Conservation (phyloP, 2,329 filamentous ascomycete genomes). For the Alternaria postmessia region DNA sequence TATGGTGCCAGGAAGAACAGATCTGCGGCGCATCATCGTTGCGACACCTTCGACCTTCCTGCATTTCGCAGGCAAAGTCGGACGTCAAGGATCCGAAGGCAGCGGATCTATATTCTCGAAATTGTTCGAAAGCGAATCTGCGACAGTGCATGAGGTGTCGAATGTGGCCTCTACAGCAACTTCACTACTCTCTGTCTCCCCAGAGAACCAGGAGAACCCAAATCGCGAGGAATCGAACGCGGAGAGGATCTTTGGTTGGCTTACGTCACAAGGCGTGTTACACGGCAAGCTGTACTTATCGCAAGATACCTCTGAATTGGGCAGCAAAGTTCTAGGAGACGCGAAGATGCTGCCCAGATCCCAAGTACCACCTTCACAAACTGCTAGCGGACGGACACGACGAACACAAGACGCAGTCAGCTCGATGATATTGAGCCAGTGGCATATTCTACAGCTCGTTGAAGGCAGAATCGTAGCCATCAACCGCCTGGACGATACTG, state of each 20-base stretch:
- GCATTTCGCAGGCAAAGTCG: slow-evolving; percentile 81
- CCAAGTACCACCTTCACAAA: slow-evolving; percentile 74
- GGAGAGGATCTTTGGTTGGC: slow-evolving; percentile 87
- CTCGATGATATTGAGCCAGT: slow-evolving; percentile 87
- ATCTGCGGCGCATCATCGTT: slow-evolving; percentile 79
- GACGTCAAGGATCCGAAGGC: slow-evolving; percentile 76
- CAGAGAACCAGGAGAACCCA: slow-evolving; percentile 67
- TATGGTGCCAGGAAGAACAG: slow-evolving; percentile 70
- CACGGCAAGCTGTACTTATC: slow-evolving; percentile 79
- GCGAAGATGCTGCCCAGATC: slow-evolving; percentile 79
- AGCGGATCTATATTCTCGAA: slow-evolving; percentile 85
- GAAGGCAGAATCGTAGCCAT: slow-evolving; percentile 84
- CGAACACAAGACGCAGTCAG: slow-evolving; percentile 75
- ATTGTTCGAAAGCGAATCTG: slow-evolving; percentile 87
- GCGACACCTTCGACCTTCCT: slow-evolving; percentile 80
- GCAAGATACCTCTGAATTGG: slow-evolving; percentile 69
- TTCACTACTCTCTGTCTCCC: slow-evolving; percentile 77
- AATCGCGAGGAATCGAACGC: slow-evolving; percentile 62
- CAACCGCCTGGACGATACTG: slow-evolving; percentile 84
- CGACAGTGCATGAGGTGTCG: slow-evolving; percentile 76
- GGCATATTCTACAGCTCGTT: slow-evolving; percentile 86
- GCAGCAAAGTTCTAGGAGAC: slow-evolving; percentile 77
- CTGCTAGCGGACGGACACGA: slow-evolving; percentile 69
- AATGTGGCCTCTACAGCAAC: slow-evolving; percentile 66
- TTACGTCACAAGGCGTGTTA: slow-evolving; percentile 84